Evolutionary conservation across 768 basidiomycete species (phyloP).

Genomic region (Podaxis carcinomalis): DNA sequence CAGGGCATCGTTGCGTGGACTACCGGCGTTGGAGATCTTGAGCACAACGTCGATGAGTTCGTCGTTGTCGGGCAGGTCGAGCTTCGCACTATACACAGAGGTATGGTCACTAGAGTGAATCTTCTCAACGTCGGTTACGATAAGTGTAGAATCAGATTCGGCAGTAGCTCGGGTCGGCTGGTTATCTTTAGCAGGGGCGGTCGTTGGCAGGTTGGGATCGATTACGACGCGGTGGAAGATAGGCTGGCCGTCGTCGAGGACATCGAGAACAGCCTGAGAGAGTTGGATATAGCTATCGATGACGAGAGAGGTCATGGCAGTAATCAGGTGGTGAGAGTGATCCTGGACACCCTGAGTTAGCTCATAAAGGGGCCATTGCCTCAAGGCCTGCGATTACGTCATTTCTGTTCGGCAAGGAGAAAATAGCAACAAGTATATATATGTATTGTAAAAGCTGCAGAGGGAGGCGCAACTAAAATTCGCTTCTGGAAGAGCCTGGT

Average conservation of each 20-base stretch:
- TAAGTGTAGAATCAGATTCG: not conserved
- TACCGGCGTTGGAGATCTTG: constrained; percentile 8
- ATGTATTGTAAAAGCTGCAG: no score
- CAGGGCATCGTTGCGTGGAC: constrained; percentile 4
- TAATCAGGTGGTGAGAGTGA: not conserved
- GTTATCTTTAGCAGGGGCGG: not conserved
- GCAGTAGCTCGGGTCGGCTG: not conserved
- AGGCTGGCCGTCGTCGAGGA: constrained; percentile 9
- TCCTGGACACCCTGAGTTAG: not conserved
- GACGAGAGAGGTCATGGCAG: constrained; percentile 9
- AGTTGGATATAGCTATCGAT: constrained; percentile 11
- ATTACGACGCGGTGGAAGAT: constrained; percentile 8
- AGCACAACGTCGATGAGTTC: constrained; percentile 10
- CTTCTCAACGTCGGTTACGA: constrained; percentile 6
- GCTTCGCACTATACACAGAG: not conserved
- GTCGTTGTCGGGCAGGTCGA: constrained; percentile 1
- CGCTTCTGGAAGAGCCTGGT: no score
- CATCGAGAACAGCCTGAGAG: constrained; percentile 7
- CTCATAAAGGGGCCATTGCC: not conserved
- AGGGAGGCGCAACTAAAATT: no score
- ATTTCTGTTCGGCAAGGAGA: not conserved
- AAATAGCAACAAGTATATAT: no score
- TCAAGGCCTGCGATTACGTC: not conserved
- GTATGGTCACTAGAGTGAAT: constrained; percentile 10
- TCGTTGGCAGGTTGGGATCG: not conserved